These are phyloP conservation scores for Sporobolomyces roseus DNA, from an alignment of 768 basidiomycete genomes.

Conservation along the genomic window DNA sequence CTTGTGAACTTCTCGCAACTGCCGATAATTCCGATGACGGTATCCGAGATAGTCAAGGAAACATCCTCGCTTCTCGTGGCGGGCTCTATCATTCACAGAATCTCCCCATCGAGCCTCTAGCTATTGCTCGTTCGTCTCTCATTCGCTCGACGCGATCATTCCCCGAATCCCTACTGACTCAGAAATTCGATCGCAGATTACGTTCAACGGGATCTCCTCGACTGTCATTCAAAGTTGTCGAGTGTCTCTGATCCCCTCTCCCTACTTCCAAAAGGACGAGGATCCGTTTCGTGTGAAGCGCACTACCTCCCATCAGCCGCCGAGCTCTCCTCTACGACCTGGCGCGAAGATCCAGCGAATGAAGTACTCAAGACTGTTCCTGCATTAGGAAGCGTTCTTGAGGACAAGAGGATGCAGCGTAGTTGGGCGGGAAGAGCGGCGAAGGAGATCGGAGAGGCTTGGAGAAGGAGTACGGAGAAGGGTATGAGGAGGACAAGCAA, in stretches of 20 bases:
- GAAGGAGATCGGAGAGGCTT: neutral
- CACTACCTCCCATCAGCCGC: conserved; percentile 30
- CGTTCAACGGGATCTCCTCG: conserved; percentile 34
- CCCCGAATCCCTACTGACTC: neutral
- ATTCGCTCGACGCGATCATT: neutral
- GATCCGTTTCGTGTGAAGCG: conserved; percentile 27
- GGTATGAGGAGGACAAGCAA: neutral
- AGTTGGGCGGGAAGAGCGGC: conserved; percentile 29
- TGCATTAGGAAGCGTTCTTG: conserved; percentile 8
- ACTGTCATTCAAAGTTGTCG: conserved; percentile 31
- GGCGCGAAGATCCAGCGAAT: conserved; percentile 21
- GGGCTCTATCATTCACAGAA: conserved; percentile 14
- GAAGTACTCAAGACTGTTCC: conserved; percentile 20
- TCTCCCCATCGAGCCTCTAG: conserved; percentile 32
- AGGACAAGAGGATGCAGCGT: conserved; percentile 15
- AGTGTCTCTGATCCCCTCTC: conserved; percentile 31
- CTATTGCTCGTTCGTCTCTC: conserved; percentile 24
- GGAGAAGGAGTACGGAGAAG: conserved; percentile 7
- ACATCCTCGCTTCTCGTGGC: conserved; percentile 9
- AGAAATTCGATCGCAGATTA: conserved; percentile 21
- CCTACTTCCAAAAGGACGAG: conserved; percentile 20
- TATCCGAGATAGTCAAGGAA: conserved; percentile 25
- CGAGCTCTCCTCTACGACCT: conserved; percentile 11
- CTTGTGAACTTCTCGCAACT: conserved; percentile 21
- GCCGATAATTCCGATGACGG: neutral